A percentile compares a stretch with the other conserved stretches of the same genome.
Conservation (phyloP, 768 basidiomycete genomes). For the Tricholoma flavovirens region DNA sequence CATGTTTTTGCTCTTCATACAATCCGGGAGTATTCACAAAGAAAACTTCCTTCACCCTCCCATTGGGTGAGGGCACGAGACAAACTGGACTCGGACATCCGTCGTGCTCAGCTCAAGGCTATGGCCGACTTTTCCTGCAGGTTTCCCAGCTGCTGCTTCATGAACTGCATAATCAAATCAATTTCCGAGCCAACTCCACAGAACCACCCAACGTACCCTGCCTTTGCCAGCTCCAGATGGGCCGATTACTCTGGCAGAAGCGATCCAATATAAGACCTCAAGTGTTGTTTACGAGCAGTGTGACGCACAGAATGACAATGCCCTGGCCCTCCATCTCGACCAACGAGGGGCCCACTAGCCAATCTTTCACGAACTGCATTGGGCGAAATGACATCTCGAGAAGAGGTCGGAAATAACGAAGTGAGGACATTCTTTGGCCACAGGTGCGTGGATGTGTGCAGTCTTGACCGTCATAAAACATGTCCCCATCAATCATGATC, state of each 20-base stretch:
- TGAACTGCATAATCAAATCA: neutral
- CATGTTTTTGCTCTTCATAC: constrained; percentile 2
- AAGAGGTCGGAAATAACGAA: neutral
- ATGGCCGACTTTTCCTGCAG: neutral
- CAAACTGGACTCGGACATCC: neutral
- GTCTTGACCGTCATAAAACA: no score
- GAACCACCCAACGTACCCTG: neutral
- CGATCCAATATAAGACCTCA: no score
- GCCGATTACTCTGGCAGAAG: neutral
- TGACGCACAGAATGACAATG: neutral
- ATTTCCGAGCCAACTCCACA: neutral
- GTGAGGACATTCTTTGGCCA: neutral
- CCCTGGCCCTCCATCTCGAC: constrained; percentile 3
- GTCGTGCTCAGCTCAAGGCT: neutral
- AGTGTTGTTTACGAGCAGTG: neutral
- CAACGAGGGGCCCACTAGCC: neutral
- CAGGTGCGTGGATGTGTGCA: no score
- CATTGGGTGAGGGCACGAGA: neutral
- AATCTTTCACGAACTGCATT: neutral
- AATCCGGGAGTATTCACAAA: constrained; percentile 3
- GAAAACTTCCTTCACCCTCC: neutral
- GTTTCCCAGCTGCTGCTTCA: neutral
- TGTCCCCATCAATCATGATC: no score
- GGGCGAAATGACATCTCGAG: neutral
- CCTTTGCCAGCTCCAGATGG: constrained; percentile 1